These are phyloP conservation scores for Phytophthora boehmeriae DNA, from an alignment of 352 stramenopile species.

Conservation along the genomic window DNA sequence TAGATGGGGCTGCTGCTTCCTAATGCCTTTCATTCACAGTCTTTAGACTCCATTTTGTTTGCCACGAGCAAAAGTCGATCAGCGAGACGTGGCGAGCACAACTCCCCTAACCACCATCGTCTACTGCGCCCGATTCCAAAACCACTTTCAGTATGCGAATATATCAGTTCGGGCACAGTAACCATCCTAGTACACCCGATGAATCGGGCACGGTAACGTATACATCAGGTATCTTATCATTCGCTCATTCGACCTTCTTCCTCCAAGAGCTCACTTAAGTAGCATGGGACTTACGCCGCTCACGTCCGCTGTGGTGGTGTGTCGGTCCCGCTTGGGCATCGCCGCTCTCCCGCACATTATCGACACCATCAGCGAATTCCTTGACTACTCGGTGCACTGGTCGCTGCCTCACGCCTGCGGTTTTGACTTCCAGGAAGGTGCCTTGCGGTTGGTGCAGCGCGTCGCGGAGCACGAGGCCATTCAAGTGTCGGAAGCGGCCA, in stretches of 20 bases:
- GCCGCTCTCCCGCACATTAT: slow-evolving; percentile 30
- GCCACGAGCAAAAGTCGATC: too few species aligned
- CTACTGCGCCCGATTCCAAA: too few species aligned
- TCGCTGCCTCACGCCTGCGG: slow-evolving; percentile 33
- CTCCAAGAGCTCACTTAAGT: neutral
- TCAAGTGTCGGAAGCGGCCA: slow-evolving; percentile 2
- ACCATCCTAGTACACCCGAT: too few species aligned
- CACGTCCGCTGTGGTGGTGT: slow-evolving; percentile 13
- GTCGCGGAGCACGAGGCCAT: slow-evolving; percentile 22
- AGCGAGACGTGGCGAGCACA: too few species aligned
- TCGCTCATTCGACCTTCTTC: slow-evolving; percentile 3
- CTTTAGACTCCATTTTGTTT: too few species aligned
- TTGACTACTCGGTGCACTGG: slow-evolving; percentile 38
- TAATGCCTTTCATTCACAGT: too few species aligned
- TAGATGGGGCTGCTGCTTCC: too few species aligned
- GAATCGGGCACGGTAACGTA: neutral
- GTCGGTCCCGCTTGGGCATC: slow-evolving; percentile 14
- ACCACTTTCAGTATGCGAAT: too few species aligned
- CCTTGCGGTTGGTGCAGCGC: slow-evolving; percentile 29
- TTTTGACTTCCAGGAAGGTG: slow-evolving; percentile 24
- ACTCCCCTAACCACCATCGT: too few species aligned
- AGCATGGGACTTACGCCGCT: slow-evolving; percentile 8
- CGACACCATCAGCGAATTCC: slow-evolving; percentile 39
- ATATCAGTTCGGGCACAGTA: too few species aligned
- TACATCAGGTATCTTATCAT: neutral